Evolutionary conservation across 179 eudicot species (phyloP).

Genomic region (Carnegiea gigantea): DNA sequence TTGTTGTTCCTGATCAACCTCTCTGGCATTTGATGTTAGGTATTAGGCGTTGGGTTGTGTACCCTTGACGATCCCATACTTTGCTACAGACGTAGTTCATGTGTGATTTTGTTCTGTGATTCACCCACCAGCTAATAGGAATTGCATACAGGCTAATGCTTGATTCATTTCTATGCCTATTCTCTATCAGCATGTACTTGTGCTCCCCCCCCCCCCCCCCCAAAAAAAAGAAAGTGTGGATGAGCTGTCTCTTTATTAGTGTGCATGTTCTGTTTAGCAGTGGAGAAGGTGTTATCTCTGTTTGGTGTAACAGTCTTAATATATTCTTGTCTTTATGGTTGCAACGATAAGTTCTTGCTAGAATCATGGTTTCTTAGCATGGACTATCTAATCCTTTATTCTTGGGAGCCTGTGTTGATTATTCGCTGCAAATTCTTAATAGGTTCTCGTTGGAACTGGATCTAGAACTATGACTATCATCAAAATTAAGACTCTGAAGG

Average conservation of each 20-base stretch:
- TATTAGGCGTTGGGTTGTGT: not conserved
- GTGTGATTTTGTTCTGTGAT: not conserved
- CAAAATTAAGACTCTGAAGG: slow-evolving; percentile 45
- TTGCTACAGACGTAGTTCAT: not conserved
- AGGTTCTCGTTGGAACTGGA: slow-evolving; percentile 57
- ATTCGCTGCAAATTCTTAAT: slow-evolving; percentile 1
- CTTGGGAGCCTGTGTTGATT: not conserved
- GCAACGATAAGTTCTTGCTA: not conserved
- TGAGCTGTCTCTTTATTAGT: not conserved
- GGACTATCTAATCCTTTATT: not conserved
- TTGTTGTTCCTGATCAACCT: not conserved
- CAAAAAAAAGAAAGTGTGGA: no score
- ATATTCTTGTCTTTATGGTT: not conserved
- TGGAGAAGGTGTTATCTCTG: not conserved
- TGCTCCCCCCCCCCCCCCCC: no score
- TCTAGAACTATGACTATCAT: slow-evolving; percentile 44
- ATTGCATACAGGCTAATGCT: not conserved
- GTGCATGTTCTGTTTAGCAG: not conserved
- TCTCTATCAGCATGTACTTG: not conserved
- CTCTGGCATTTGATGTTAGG: not conserved
- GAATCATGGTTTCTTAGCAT: not conserved
- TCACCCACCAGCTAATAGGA: not conserved
- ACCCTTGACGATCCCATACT: not conserved
- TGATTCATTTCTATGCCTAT: not conserved
- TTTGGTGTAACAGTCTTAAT: not conserved